These are phyloP conservation scores for Trichoderma guizhouense DNA, from an alignment of 2,329 filamentous ascomycete species.

Conservation along the genomic window DNA sequence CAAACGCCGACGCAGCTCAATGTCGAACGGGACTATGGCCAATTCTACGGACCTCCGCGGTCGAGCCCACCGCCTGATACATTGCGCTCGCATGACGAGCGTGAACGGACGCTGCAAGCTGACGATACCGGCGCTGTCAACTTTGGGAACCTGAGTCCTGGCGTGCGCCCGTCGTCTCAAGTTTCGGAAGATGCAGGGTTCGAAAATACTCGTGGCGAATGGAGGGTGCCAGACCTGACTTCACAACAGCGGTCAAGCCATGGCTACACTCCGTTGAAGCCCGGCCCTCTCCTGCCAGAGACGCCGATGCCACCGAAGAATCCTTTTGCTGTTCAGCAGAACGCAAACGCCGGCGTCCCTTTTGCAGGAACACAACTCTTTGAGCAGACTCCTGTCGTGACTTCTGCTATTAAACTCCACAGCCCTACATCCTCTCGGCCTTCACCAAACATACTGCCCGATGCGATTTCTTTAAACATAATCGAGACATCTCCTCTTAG, in stretches of 20 bases:
- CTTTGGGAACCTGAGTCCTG: slow-evolving; percentile 39
- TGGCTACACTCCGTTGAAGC: slow-evolving; percentile 32
- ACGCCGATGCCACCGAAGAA: slow-evolving; percentile 50
- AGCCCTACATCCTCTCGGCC: slow-evolving; percentile 59
- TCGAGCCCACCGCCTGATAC: slow-evolving; percentile 30
- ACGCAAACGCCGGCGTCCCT: slow-evolving; percentile 33
- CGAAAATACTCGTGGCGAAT: slow-evolving; percentile 37
- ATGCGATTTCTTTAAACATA: slow-evolving; percentile 46
- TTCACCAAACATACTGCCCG: slow-evolving; percentile 47
- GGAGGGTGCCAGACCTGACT: slow-evolving; percentile 36
- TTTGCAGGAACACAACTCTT: slow-evolving; percentile 51
- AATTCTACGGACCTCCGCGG: slow-evolving; percentile 33
- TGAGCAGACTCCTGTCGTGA: slow-evolving; percentile 51
- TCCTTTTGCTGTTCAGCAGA: slow-evolving; percentile 42
- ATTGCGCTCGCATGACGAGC: slow-evolving; percentile 30
- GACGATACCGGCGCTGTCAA: slow-evolving; percentile 51
- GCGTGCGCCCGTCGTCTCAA: slow-evolving; percentile 39
- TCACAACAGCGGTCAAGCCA: slow-evolving; percentile 33
- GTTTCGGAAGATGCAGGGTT: slow-evolving; percentile 41
- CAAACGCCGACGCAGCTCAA: slow-evolving; percentile 57
- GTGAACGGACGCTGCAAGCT: slow-evolving; percentile 38
- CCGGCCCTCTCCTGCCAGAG: slow-evolving; percentile 36
- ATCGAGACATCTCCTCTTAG: slow-evolving; percentile 49
- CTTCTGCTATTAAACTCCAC: slow-evolving; percentile 47
- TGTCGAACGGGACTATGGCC: slow-evolving; percentile 54